phyloP scores from a whole-genome alignment of 1,284 basidiomycete genomes.

The Microbotryum violaceum region DNA sequence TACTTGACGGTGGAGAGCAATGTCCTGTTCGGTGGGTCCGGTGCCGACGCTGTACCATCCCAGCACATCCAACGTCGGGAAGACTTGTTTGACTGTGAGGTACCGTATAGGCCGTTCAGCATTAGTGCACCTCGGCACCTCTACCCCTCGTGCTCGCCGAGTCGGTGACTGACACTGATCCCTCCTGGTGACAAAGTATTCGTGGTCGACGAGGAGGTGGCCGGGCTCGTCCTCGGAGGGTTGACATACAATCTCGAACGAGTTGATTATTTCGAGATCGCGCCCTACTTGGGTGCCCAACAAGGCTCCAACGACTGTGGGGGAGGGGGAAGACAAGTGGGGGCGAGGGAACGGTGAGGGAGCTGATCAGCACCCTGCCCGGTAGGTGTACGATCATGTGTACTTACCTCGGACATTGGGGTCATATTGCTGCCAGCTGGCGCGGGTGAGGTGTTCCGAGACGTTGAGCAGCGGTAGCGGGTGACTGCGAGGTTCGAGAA shows the following conservation, averaged over 20 bases:
- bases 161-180: slow-evolving; percentile 68
- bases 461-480: slow-evolving; percentile 94
- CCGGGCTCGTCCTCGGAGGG: slow-evolving; percentile 42
- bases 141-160: not conserved
- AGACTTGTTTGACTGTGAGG: slow-evolving; percentile 83
- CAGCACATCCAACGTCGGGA: slow-evolving; percentile 89
- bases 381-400: not conserved
- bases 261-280: slow-evolving; percentile 92
- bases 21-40: slow-evolving; percentile 62
- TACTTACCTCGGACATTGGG: slow-evolving; percentile 13
- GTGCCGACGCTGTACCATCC: slow-evolving; percentile 90
- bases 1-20: slow-evolving; percentile 77
- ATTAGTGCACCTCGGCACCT: not conserved
- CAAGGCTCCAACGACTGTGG: slow-evolving; percentile 76
- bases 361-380: not conserved
- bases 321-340: not conserved
- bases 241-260: slow-evolving; percentile 72
- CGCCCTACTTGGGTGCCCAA: slow-evolving; percentile 90
- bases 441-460: slow-evolving; percentile 85
- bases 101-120: not conserved
- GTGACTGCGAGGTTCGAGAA: slow-evolving; percentile 46
- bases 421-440: slow-evolving; percentile 54
- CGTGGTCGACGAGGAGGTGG: slow-evolving; percentile 57
- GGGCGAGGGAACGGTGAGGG: not conserved
- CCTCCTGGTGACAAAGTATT: slow-evolving; percentile 68